Conservation (phyloP, 2,329 filamentous ascomycete species). For the Didymella pomorum region DNA sequence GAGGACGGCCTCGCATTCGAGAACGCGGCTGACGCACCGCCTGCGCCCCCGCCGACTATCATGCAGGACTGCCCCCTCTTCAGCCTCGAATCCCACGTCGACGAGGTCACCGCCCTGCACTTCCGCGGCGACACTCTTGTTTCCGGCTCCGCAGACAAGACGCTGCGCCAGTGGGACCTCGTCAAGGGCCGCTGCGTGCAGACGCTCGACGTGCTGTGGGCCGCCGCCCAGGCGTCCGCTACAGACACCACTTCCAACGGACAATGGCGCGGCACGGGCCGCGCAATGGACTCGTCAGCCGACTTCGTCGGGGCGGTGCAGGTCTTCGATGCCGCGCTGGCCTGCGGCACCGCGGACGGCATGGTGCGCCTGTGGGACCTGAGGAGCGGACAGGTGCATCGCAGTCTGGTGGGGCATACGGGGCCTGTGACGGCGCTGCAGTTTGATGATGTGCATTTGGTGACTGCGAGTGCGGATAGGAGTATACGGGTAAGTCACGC, state of each 20-base stretch:
- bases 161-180: slow-evolving; percentile 95
- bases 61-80: slow-evolving; percentile 92
- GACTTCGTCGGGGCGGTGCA: slow-evolving; percentile 96
- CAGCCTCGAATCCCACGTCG: slow-evolving; percentile 87
- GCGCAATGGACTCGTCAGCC: slow-evolving; percentile 71
- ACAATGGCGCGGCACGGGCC: slow-evolving; percentile 77
- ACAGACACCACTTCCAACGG: slow-evolving; percentile 64
- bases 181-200: slow-evolving; percentile 97
- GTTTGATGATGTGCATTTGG: slow-evolving; percentile 93
- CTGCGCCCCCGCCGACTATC: slow-evolving; percentile 72
- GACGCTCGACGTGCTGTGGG: slow-evolving; percentile 97
- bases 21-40: slow-evolving; percentile 74
- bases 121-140: slow-evolving; percentile 90
- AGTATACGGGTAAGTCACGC: slow-evolving; percentile 82
- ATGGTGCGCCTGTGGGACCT: slow-evolving; percentile 98
- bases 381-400: slow-evolving; percentile 93
- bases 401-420: slow-evolving; percentile 93
- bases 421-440: slow-evolving; percentile 93
- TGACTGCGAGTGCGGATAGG: slow-evolving; percentile 90
- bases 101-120: slow-evolving; percentile 92
- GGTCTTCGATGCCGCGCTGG: slow-evolving; percentile 93
- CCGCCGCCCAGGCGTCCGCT: slow-evolving; percentile 85
- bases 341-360: slow-evolving; percentile 95
- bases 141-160: slow-evolving; percentile 97
- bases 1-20: slow-evolving; percentile 73